Percentiles rank a stretch among this genome's conserved stretches.
These are phyloP conservation scores for Mucor circinelloides DNA, from an alignment of 371 early-diverging fungal species.

Conservation along the genomic window DNA sequence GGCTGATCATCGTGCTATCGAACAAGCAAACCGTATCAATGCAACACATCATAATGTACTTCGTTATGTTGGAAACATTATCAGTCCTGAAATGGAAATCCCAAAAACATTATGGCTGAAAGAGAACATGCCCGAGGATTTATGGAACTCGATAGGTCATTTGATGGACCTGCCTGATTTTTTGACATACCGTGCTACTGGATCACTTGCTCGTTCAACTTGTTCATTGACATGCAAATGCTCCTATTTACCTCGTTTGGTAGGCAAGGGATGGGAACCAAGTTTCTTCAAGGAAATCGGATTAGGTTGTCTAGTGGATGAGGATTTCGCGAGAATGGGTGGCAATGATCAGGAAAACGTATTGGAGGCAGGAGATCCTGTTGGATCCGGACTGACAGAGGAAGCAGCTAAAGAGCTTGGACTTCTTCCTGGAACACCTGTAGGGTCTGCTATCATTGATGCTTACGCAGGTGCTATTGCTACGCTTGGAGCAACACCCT, in stretches of 20 bases:
- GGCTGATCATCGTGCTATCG: conserved; percentile 76
- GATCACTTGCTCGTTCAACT: conserved; percentile 50
- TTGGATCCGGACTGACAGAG: conserved; percentile 54
- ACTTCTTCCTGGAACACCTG: conserved; percentile 52
- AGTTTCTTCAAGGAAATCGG: conserved; percentile 62
- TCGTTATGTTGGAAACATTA: conserved; percentile 63
- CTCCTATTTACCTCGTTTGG: conserved; percentile 54
- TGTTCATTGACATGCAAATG: conserved; percentile 79
- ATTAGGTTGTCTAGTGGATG: conserved; percentile 52
- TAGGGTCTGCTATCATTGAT: conserved; percentile 75
- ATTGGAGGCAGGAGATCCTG: conserved; percentile 59
- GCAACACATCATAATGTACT: conserved; percentile 62
- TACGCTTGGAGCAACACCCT: conserved; percentile 50
- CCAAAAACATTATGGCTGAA: conserved; percentile 77
- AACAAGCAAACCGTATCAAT: conserved; percentile 68
- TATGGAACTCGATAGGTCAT: conserved; percentile 57
- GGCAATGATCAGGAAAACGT: conserved; percentile 44
- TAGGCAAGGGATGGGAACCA: conserved; percentile 61
- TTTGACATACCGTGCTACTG: conserved; percentile 69
- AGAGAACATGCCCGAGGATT: conserved; percentile 51
- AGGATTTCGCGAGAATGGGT: conserved; percentile 49
- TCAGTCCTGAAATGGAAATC: conserved; percentile 77
- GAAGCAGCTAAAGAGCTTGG: conserved; percentile 63
- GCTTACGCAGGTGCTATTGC: conserved; percentile 76
- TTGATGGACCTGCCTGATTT: conserved; percentile 79